A percentile compares a stretch with the other conserved stretches of the same genome.
Evolutionary conservation across 2,329 filamentous ascomycete species (phyloP).

Genomic region (Diplocarpon mali): DNA sequence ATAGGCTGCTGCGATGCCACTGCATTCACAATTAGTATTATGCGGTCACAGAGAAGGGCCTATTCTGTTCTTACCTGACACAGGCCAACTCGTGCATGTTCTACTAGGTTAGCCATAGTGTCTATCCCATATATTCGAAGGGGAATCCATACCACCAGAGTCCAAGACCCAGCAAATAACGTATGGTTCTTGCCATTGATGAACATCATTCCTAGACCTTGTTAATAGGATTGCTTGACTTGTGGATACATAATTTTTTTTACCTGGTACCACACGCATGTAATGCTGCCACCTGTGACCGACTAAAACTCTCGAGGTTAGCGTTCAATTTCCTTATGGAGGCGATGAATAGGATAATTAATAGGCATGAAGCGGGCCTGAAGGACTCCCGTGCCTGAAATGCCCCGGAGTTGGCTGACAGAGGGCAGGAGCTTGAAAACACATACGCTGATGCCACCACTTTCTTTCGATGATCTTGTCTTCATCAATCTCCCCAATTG

Average conservation of each 20-base stretch:
- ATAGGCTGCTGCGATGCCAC: slow-evolving; percentile 60
- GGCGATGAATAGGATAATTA: too few species aligned
- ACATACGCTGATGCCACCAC: slow-evolving; percentile 50
- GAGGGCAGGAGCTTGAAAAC: too few species aligned
- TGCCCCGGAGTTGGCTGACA: too few species aligned
- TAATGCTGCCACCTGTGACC: slow-evolving; percentile 50
- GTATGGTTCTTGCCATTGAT: slow-evolving; percentile 55
- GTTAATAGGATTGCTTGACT: background rate
- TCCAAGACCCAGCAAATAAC: slow-evolving; percentile 24
- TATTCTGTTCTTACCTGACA: slow-evolving; percentile 29
- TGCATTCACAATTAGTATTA: background rate
- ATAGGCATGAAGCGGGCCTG: too few species aligned
- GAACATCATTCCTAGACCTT: slow-evolving; percentile 48
- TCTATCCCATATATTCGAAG: background rate
- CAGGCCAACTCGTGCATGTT: slow-evolving; percentile 62
- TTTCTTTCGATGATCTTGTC: slow-evolving; percentile 50
- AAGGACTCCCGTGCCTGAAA: too few species aligned
- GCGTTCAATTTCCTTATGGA: too few species aligned
- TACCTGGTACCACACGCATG: slow-evolving; percentile 47
- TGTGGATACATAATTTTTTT: background rate
- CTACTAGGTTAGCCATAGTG: slow-evolving; percentile 24
- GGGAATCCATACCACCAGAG: slow-evolving; percentile 21
- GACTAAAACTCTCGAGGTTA: slow-evolving; percentile 21
- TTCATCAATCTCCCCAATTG: slow-evolving; percentile 45
- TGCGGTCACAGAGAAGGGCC: too few species aligned